Evolutionary conservation across 495 filamentous ascomycete species (phyloP).

Genomic region (Hyaloscypha bicolor): DNA sequence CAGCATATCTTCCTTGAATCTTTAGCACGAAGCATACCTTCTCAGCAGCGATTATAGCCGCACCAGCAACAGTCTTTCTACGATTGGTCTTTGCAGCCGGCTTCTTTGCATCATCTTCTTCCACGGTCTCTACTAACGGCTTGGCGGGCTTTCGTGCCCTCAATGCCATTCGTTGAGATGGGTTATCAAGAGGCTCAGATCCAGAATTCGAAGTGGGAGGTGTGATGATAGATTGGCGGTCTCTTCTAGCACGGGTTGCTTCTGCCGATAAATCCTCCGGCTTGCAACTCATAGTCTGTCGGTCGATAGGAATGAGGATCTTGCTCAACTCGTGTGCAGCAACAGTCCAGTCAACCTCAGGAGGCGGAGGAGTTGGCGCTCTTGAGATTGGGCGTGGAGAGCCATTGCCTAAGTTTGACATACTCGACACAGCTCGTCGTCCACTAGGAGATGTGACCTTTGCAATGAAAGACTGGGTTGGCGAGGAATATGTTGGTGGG

Average conservation of each 20-base stretch:
- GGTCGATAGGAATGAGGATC: constrained; percentile 72
- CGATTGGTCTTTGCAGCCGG: constrained; percentile 52
- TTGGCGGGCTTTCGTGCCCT: constrained; percentile 66
- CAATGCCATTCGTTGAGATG: constrained; percentile 66
- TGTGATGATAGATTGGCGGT: constrained; percentile 56
- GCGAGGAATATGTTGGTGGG: constrained; percentile 66
- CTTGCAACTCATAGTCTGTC: constrained; percentile 73
- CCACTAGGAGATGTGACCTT: constrained; percentile 64
- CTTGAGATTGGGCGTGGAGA: constrained; percentile 33
- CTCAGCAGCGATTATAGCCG: constrained; percentile 47
- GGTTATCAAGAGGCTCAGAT: constrained; percentile 38
- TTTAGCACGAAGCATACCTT: constrained; percentile 38
- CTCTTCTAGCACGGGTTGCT: constrained; percentile 60
- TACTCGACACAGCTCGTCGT: constrained; percentile 48
- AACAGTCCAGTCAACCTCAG: constrained; percentile 81
- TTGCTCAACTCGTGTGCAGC: constrained; percentile 81
- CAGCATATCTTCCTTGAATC: not conserved
- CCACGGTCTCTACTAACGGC: constrained; percentile 42
- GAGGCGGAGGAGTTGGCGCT: constrained; percentile 57
- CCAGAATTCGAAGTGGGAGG: constrained; percentile 32
- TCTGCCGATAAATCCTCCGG: constrained; percentile 73
- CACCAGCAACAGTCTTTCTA: constrained; percentile 66
- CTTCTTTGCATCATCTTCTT: constrained; percentile 57
- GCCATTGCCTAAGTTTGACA: constrained; percentile 35
- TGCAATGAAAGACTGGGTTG: constrained; percentile 78